Conservation (phyloP, 108 stramenopile species). For the Nannochloropsis salina region DNA sequence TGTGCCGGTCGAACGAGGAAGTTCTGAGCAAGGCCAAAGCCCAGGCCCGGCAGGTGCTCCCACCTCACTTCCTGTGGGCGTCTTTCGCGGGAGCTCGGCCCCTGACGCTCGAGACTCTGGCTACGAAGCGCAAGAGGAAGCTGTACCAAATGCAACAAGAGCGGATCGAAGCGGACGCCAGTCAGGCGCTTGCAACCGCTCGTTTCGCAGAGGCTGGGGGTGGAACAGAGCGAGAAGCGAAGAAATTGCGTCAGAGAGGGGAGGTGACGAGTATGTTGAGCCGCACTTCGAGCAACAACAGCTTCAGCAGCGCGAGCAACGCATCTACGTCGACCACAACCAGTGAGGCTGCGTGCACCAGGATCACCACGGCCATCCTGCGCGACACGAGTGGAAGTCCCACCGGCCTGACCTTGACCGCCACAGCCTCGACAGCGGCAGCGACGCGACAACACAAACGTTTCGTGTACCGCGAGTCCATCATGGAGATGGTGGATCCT, state of each 20-base stretch:
- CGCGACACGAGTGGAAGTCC: background rate
- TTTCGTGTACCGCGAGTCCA: background rate
- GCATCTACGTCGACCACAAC: background rate
- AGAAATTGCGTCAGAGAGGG: background rate
- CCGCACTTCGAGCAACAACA: background rate
- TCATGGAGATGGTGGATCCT: background rate
- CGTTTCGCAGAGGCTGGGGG: background rate
- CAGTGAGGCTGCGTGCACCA: background rate
- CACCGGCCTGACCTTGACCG: background rate
- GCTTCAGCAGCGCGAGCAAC: background rate
- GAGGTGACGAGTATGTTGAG: background rate
- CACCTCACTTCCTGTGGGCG: background rate
- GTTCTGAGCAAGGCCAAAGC: background rate
- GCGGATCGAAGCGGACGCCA: background rate
- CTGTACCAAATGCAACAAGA: background rate
- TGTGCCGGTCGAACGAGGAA: constrained; percentile 3
- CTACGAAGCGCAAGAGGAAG: background rate
- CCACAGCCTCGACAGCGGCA: background rate
- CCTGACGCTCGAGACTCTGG: background rate
- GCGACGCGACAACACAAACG: background rate
- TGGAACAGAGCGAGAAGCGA: background rate
- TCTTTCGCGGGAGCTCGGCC: background rate
- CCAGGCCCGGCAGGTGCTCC: background rate
- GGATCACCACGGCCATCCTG: background rate
- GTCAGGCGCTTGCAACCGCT: background rate